A percentile compares a stretch with the other conserved stretches of the same genome.
phyloP scores from a whole-genome alignment of 1,139 yeast species.

The Sugiyamaella neomexicana region DNA sequence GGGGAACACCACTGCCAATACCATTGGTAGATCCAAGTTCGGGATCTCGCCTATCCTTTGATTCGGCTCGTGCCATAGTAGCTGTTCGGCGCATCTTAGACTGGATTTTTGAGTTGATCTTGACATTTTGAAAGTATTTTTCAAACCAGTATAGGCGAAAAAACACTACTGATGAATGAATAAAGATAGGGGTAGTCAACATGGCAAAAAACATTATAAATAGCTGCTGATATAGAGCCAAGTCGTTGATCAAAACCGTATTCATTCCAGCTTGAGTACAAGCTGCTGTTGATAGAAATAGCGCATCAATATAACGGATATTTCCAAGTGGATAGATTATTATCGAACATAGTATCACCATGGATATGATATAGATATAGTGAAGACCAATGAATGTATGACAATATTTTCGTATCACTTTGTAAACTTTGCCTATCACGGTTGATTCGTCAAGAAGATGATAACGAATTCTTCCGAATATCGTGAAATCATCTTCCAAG shows the following conservation, averaged over 20 bases:
- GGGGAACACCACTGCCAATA: neutral
- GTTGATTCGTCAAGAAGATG: slow-evolving; percentile 11
- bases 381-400: slow-evolving; percentile 70
- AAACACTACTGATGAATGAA: slow-evolving; percentile 76
- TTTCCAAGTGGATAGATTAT: slow-evolving; percentile 64
- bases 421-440: neutral
- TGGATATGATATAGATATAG: slow-evolving; percentile 44
- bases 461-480: slow-evolving; percentile 6
- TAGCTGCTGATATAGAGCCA: slow-evolving; percentile 76
- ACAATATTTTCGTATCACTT: neutral
- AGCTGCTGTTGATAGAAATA: slow-evolving; percentile 74
- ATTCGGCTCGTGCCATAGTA: slow-evolving; percentile 55
- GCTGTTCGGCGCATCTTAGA: slow-evolving; percentile 79
- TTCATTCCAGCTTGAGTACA: slow-evolving; percentile 92
- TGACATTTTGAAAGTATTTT: slow-evolving; percentile 79
- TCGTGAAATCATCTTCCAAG: slow-evolving; percentile 11
- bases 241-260: slow-evolving; percentile 63
- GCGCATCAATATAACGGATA: slow-evolving; percentile 69
- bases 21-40: slow-evolving; percentile 8
- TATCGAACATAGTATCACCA: slow-evolving; percentile 61
- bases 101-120: slow-evolving; percentile 68
- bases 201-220: slow-evolving; percentile 45
- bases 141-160: slow-evolving; percentile 90
- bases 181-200: slow-evolving; percentile 83
- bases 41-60: slow-evolving; percentile 32